phyloP scores from a whole-genome alignment of 2,329 filamentous ascomycete species.

The Alternaria gansuensis region DNA sequence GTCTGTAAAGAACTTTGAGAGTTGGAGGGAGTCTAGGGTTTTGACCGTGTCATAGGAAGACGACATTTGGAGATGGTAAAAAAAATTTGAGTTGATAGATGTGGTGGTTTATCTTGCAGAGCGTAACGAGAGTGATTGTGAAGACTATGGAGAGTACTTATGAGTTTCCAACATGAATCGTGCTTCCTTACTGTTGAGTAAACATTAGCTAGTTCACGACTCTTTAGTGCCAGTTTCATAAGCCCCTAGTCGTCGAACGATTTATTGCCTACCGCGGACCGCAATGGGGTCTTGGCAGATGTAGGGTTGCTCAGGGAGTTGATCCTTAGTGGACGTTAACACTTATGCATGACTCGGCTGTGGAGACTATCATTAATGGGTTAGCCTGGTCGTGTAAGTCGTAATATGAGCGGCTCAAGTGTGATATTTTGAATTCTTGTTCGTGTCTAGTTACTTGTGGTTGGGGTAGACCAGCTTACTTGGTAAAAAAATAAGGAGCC shows the following conservation, averaged over 20 bases:
- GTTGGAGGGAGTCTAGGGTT: not conserved
- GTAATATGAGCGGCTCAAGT: not conserved
- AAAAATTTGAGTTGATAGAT: not conserved
- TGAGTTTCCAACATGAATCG: not conserved
- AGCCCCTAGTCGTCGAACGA: not conserved
- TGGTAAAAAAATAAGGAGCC: not conserved
- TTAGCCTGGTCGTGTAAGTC: constrained; percentile 3
- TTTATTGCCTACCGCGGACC: not conserved
- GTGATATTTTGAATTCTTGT: not conserved
- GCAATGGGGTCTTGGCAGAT: not conserved
- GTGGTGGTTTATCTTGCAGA: no score
- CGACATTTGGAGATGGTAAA: not conserved
- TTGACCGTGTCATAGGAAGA: not conserved
- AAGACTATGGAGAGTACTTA: not conserved
- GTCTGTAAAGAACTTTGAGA: not conserved
- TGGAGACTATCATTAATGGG: not conserved
- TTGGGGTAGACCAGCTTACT: no score
- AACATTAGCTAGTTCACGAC: not conserved
- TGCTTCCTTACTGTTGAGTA: not conserved
- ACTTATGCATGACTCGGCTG: not conserved
- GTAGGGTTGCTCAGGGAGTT: constrained; percentile 5
- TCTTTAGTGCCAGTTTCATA: not conserved
- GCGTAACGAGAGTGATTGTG: not conserved
- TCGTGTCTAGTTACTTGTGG: not conserved
- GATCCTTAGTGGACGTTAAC: constrained; percentile 11